Conservation (phyloP, 805 yeast genomes). For the Saturnispora kantuleensis region DNA sequence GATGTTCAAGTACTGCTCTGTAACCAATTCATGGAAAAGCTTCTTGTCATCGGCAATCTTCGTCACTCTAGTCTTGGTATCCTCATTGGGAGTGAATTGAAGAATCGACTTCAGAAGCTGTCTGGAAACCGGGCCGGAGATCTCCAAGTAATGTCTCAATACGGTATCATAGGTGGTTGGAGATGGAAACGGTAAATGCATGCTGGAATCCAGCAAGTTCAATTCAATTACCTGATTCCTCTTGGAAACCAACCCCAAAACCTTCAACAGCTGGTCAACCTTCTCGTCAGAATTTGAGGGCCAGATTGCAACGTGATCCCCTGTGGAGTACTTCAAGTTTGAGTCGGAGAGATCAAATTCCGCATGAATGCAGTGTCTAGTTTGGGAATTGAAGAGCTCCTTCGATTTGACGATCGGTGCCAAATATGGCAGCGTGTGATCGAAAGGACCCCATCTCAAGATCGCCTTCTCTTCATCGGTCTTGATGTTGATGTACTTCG, state of each 20-base stretch:
- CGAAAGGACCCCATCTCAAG: conserved; percentile 18
- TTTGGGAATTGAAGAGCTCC: conserved; percentile 54
- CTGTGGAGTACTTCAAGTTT: conserved; percentile 72
- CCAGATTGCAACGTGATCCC: conserved; percentile 91
- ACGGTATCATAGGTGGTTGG: conserved; percentile 77
- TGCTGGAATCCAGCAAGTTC: conserved; percentile 63
- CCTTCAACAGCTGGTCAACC: conserved; percentile 48
- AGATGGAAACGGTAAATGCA: conserved; percentile 49
- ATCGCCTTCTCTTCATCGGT: conserved; percentile 12
- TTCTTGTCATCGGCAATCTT: conserved; percentile 48
- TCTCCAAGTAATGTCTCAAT: conserved; percentile 72
- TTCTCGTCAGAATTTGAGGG: conserved; percentile 70
- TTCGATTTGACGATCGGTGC: conserved; percentile 41
- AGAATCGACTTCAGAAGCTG: conserved; percentile 38
- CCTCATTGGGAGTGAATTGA: conserved; percentile 23
- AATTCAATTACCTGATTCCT: conserved; percentile 45
- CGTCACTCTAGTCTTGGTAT: conserved; percentile 34
- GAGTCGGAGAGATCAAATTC: conserved; percentile 62
- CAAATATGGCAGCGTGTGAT: conserved; percentile 45
- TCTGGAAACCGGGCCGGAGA: conserved; percentile 79
- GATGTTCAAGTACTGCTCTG: conserved; percentile 46
- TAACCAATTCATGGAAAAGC: conserved; percentile 50
- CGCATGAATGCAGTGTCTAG: conserved; percentile 74
- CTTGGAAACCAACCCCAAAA: conserved; percentile 49
- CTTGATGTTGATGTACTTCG: conserved; percentile 32